A percentile compares a stretch with the other conserved stretches of the same genome.
Evolutionary conservation across 2,329 filamentous ascomycete species (phyloP).

Genomic region (Phialophora tarda): DNA sequence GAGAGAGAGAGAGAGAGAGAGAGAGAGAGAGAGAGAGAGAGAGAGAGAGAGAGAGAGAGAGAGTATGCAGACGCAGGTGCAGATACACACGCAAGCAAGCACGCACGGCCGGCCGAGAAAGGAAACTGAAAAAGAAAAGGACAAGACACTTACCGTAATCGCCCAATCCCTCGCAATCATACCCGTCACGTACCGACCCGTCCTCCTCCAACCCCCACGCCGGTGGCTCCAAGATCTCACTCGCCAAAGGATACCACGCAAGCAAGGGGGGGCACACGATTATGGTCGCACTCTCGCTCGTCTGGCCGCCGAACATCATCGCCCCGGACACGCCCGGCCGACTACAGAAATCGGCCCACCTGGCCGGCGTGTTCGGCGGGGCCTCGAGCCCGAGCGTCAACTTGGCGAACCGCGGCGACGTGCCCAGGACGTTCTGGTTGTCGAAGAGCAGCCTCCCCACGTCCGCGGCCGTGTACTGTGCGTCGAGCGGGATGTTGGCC

Average conservation of each 20-base stretch:
- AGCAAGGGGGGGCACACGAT: not conserved
- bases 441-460: not conserved
- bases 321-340: no score
- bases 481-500: slow-evolving; percentile 7
- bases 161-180: not conserved
- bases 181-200: not conserved
- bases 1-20: not conserved
- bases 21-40: not conserved
- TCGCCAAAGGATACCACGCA: not conserved
- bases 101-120: no score
- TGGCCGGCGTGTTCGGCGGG: not conserved
- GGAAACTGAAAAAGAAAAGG: no score
- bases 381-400: not conserved
- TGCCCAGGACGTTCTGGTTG: not conserved
- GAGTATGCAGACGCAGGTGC: not conserved
- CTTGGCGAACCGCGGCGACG: not conserved
- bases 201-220: slow-evolving; percentile 1
- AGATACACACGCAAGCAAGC: not conserved
- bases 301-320: no score
- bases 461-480: no score
- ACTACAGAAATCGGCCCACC: no score
- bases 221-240: not conserved
- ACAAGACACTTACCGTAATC: not conserved
- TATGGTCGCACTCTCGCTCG: not conserved
- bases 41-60: not conserved